These are phyloP conservation scores for Chamaenerion angustifolium DNA, from an alignment of 345 rosid genomes.

Conservation along the genomic window DNA sequence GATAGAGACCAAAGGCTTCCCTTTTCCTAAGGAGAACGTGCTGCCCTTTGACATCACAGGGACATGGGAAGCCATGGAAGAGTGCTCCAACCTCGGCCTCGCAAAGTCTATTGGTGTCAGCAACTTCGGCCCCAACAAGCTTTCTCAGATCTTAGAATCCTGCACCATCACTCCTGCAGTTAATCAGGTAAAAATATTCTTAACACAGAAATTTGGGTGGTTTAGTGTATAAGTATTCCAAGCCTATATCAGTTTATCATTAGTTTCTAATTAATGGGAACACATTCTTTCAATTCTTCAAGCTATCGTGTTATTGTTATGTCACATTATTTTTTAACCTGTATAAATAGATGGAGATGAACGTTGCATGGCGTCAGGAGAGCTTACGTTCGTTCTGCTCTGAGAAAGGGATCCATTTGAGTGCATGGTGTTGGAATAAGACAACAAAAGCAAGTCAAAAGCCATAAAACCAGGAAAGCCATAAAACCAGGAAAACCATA, in stretches of 20 bases:
- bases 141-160: constrained; percentile 4
- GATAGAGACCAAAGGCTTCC: neutral
- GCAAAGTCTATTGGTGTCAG: constrained; percentile 24
- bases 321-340: too few species aligned
- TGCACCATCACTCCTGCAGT: constrained; percentile 16
- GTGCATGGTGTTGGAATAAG: too few species aligned
- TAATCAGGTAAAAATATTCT: constrained; percentile 13
- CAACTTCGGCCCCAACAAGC: constrained; percentile 17
- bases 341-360: constrained; percentile 12
- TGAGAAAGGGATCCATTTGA: constrained; percentile 5
- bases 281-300: too few species aligned
- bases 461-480: too few species aligned
- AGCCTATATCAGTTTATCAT: too few species aligned
- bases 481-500: too few species aligned
- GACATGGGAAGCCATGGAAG: constrained; percentile 24
- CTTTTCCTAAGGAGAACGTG: constrained; percentile 5
- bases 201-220: too few species aligned
- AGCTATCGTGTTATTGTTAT: too few species aligned
- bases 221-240: neutral
- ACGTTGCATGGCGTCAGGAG: constrained; percentile 13
- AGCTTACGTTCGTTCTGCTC: constrained; percentile 6
- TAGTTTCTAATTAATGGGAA: too few species aligned
- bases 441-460: too few species aligned
- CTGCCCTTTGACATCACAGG: constrained; percentile 14
- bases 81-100: constrained; percentile 15